Conservation (phyloP, 139 green algal genomes). For the Volvox africanus region DNA sequence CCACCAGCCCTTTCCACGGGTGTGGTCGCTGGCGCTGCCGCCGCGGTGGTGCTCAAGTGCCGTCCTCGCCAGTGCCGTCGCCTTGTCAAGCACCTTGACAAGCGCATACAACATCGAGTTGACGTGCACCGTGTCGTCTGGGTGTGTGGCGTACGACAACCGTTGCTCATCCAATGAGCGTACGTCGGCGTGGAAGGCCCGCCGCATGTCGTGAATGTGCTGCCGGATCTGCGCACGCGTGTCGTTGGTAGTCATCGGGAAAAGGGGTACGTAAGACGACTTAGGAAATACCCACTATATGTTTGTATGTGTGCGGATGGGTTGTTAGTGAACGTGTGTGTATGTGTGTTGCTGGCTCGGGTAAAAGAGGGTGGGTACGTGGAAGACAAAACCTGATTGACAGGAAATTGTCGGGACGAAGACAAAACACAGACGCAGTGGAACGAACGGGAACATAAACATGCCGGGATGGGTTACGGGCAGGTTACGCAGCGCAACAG, state of each 20-base stretch:
- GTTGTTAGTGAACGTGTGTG: not conserved
- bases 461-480: no score
- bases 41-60: not conserved
- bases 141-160: conserved; percentile 14
- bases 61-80: not conserved
- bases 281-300: not conserved
- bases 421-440: no score
- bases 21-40: not conserved
- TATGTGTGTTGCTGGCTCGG: not conserved
- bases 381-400: no score
- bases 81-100: not conserved
- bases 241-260: no score
- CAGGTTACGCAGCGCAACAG: no score
- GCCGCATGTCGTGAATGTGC: conserved; percentile 13
- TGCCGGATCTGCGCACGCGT: not conserved
- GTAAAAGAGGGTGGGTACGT: no score
- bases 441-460: no score
- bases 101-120: conserved; percentile 27
- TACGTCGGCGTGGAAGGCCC: conserved; percentile 26
- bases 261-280: not conserved
- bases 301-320: not conserved
- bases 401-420: no score
- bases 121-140: conserved; percentile 33
- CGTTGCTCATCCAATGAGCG: not conserved
- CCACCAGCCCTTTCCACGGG: no score